Conservation (phyloP, 441 rosid genomes). For the Pelargonium cotyledonis region DNA sequence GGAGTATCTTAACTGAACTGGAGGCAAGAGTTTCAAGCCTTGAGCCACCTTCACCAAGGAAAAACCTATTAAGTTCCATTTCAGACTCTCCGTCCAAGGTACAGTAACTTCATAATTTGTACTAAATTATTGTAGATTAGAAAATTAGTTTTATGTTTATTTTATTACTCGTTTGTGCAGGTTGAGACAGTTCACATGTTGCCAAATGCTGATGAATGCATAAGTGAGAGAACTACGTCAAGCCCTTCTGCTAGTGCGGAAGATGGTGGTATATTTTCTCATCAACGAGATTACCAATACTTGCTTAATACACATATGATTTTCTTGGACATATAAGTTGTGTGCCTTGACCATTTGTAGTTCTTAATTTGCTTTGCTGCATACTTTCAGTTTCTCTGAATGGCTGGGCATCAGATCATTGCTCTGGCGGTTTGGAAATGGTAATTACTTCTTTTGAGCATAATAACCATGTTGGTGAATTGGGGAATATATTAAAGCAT, state of each 20-base stretch:
- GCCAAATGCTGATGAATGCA: conserved; percentile 45
- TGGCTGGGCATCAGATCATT: conserved; percentile 30
- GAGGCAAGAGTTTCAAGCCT: conserved; percentile 30
- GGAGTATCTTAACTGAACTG: conserved; percentile 30
- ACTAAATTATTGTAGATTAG: conserved; percentile 12
- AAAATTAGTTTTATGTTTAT: conserved; percentile 16
- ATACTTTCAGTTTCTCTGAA: conserved; percentile 40
- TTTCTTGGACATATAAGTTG: conserved; percentile 10
- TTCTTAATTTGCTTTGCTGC: conserved; percentile 29
- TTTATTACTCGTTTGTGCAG: conserved; percentile 34
- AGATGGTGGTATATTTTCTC: conserved; percentile 38
- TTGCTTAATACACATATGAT: conserved; percentile 9
- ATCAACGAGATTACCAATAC: conserved; percentile 7
- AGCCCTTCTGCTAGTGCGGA: conserved; percentile 48
- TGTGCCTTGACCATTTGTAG: conserved; percentile 11
- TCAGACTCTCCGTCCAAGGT: conserved; percentile 53
- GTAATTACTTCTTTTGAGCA: conserved; percentile 33
- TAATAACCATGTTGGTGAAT: conserved; percentile 1
- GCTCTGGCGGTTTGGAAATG: conserved; percentile 40
- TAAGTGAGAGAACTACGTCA: conserved; percentile 43
- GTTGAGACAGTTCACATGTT: conserved; percentile 41
- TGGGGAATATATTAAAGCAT: conserved; percentile 6
- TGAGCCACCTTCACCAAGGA: conserved; percentile 35
- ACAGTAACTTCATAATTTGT: conserved; percentile 24
- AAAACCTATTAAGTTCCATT: conserved; percentile 29